phyloP scores from a whole-genome alignment of 2,329 filamentous ascomycete species.

The Parafenestella ontariensis region DNA sequence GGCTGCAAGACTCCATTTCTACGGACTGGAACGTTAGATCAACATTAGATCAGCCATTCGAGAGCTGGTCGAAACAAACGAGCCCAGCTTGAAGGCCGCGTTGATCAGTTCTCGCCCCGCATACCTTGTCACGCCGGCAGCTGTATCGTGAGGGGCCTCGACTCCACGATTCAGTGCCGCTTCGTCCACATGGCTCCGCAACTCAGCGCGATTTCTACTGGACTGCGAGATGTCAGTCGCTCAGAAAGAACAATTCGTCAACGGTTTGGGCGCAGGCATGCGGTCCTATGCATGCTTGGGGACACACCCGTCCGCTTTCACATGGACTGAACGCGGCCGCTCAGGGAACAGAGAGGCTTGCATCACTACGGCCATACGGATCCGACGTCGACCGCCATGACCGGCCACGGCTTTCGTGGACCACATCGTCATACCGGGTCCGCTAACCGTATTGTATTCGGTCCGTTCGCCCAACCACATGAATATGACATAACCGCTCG shows the following conservation, averaged over 20 bases:
- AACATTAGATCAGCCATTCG: not conserved
- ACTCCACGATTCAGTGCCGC: not conserved
- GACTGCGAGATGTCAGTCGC: not conserved
- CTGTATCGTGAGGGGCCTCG: not conserved
- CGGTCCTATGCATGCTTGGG: too few species aligned
- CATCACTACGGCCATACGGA: not conserved
- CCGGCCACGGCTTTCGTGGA: not conserved
- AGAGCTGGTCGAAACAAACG: not conserved
- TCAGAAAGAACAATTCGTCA: too few species aligned
- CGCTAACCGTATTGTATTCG: not conserved
- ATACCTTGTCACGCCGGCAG: not conserved
- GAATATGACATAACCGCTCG: not conserved
- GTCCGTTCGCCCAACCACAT: not conserved
- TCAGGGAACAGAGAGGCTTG: too few species aligned
- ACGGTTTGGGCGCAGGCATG: too few species aligned
- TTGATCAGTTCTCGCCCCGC: not conserved
- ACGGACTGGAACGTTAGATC: not conserved
- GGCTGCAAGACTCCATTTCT: not conserved
- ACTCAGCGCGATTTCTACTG: not conserved
- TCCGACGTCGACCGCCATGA: not conserved
- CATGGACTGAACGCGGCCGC: too few species aligned
- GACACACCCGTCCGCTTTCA: too few species aligned
- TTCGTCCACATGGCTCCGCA: not conserved
- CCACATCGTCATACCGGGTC: not conserved
- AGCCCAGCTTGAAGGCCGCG: not conserved